Conservation (phyloP, 2,329 filamentous ascomycete species). For the Diaporthe aspalathi region DNA sequence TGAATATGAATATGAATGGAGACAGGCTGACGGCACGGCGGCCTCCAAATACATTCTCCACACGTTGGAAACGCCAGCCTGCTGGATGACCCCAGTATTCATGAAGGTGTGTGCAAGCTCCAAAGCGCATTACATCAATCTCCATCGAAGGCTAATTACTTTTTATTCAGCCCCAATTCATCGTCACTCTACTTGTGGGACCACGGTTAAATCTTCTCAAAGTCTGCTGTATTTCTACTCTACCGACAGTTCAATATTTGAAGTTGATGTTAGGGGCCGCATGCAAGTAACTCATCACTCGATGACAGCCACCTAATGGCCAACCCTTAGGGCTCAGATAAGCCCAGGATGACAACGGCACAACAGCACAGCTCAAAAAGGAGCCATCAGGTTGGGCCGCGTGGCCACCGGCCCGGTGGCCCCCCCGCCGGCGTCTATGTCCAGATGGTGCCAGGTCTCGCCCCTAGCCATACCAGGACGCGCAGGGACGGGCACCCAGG, state of each 20-base stretch:
- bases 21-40: neutral
- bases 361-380: neutral
- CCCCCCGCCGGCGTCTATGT: neutral
- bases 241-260: neutral
- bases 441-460: neutral
- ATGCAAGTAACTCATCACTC: neutral
- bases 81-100: neutral
- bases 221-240: conserved; percentile 3
- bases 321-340: neutral
- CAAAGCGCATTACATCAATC: neutral
- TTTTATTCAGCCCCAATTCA: neutral
- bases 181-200: neutral
- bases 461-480: neutral
- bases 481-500: neutral
- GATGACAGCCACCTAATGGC: neutral
- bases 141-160: neutral
- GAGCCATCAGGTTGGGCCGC: neutral
- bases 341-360: neutral
- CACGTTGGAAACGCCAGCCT: conserved; percentile 1
- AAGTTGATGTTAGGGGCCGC: neutral
- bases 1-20: neutral
- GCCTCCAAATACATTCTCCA: conserved; percentile 6
- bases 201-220: neutral
- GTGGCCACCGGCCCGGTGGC: neutral
- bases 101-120: neutral